Base-by-base conservation (phyloP, 2,329 filamentous ascomycete species). In the Cyclaneusma minus region DNA sequence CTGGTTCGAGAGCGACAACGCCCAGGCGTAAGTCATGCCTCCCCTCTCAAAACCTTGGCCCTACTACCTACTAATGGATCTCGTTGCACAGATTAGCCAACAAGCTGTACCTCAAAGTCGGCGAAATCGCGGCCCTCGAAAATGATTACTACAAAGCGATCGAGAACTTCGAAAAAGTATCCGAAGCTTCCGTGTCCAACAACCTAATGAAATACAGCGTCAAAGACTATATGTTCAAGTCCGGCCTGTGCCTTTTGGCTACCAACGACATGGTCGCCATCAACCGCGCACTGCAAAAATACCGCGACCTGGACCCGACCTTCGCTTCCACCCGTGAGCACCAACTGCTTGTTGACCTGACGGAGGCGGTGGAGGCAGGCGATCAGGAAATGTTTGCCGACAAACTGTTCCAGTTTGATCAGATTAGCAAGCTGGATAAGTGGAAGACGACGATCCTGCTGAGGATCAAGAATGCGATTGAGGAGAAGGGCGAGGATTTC, bases 201-300 rank as follows among this genome's bases (percentile, higher is more conserved):
- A 89, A 91, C 51, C 62, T 93, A 31, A 87, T 91, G 80, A 80
- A 76, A 49, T 92, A 82, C 69, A 82, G 72, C 24, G 83, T 95
- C 36, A 95, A 94, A 55, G 84, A 94, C 38, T 94, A 94, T 56
- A 75, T 94, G 45, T 65, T 95, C 45, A 93, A 94, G 58, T 82
- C 83, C 1, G 85, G 84, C 16, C 80, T 95, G 47, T 94, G 85
- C 58, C 78, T 92, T 49, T 64, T 95, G 19, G 70, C 69, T 20
- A 62, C 59, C 11, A 61, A 62, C 33, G 87, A 95, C 49, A 58
- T 78, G 42, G 79, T 94, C 28, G 79, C 76, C 24, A 67, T 75
- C 11, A 76, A 76, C 45, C 69, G 82, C 25, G 85, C 84, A 16
- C 58, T 95, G 13, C 77, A 91, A 43, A 71, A 69, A 39, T 95